These are phyloP conservation scores for Ottelia alismoides DNA, from an alignment of 106 monocot species.

Conservation along the genomic window DNA sequence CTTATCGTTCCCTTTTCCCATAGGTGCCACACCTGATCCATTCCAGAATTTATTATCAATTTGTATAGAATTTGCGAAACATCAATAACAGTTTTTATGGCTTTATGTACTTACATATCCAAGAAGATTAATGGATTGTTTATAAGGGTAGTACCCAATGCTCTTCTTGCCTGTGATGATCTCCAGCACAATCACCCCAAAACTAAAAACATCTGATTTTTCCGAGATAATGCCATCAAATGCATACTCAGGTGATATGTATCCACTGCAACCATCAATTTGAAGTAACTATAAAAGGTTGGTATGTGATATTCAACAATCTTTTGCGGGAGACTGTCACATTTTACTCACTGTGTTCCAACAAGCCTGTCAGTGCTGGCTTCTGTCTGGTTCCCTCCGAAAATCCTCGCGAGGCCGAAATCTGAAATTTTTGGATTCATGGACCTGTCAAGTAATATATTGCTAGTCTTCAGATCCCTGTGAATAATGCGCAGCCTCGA, in stretches of 20 bases:
- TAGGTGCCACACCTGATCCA: background rate
- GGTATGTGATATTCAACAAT: background rate
- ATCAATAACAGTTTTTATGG: background rate
- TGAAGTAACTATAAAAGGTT: background rate
- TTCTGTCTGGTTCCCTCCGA: background rate
- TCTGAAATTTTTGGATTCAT: slow-evolving; percentile 6
- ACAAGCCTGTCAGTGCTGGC: slow-evolving; percentile 1
- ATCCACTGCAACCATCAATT: slow-evolving; percentile 3
- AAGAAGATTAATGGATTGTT: background rate
- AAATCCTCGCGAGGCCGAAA: slow-evolving; percentile 5
- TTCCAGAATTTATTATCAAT: background rate
- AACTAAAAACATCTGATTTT: slow-evolving; percentile 7
- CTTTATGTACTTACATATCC: slow-evolving; percentile 2
- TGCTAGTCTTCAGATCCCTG: slow-evolving; percentile 5
- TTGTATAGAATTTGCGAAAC: background rate
- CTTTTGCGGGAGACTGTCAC: too few relatives aligned
- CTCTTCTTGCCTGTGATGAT: slow-evolving; percentile 1
- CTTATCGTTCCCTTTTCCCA: background rate
- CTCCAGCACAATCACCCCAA: slow-evolving; percentile 3
- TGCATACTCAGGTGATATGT: slow-evolving; percentile 7
- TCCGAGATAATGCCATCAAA: slow-evolving; percentile 5
- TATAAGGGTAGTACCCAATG: background rate
- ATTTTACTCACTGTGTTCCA: slow-evolving; percentile 3
- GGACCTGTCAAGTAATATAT: background rate
- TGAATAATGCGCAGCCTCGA: background rate